Base-by-base conservation (phyloP, 2,329 filamentous ascomycete species). In the Xylariaceae sp. region DNA sequence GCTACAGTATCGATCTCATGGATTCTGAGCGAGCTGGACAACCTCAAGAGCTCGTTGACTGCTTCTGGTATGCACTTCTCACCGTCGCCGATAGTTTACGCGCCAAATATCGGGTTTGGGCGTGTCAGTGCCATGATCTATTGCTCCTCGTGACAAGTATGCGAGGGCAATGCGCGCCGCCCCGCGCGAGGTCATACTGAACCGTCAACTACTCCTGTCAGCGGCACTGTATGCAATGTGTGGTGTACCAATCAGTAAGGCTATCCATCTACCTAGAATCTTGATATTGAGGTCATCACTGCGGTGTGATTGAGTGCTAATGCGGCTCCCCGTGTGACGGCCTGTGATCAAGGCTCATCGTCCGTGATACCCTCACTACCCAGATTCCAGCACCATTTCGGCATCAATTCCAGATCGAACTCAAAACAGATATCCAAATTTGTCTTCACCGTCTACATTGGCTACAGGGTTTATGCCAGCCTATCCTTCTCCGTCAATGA, bases 401-500 rank as follows among this genome's bases (percentile, higher is more conserved):
- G 52, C 15, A 58, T 65, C 41, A 57, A 39, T 19, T 60, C 61
- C 16, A 49, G 49, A 8, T 43, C 59, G 33, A 52, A 55, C 39
- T 49, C 58, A 2, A 35, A 40, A 3, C 41, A 55, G 12, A 61
- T 63, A 19, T 46, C 40, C n/a, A 63, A 64, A 38, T 66, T 64
- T 43, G 54, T 69, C 31, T 67, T 65, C 4, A 45, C 67, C 22
- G 54, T 57, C 12, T 51, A 59, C 13, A 66, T 67, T 33, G 54
- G 52, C 15, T 49, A 43, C 29, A 60, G 51, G 29, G 45, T 57
- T 4, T 62, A 62, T 2, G 56, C 63, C 3, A 51, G 40, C 17
- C 40, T 60, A 2, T 61, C 61, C 7, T 66, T 64, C 52, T 64
- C 65, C 52, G 45, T 65, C 47, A 66, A 67, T 13, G 37, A 48